Base-by-base conservation (phyloP, 2,329 filamentous ascomycete species). In the Pyrenophora graminea region DNA sequence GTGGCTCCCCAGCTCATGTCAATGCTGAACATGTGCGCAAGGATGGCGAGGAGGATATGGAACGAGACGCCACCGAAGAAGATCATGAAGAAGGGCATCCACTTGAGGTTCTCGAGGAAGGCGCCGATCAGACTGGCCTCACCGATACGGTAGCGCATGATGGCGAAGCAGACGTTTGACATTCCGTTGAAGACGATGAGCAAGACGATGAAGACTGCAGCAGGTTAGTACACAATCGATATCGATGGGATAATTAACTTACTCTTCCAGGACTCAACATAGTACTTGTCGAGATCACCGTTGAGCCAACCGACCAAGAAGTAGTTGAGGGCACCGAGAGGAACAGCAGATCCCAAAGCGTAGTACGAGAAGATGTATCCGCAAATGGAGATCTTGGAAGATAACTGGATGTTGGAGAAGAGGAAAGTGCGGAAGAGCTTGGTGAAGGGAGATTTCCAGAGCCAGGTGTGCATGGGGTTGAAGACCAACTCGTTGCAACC, bases 1-100 rank as follows among this genome's bases (percentile, higher is more conserved):
- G 90, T 94, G 2, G 89, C 85, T 43, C 89, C 89, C 89, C 90
- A 93, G 3, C 82, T 85, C 87, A 93, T 93, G 74, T 93, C 81
- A 67, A 93, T 85, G 75, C 88, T 85, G 69, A 93, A 90, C 85
- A 93, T 90, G 76, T 94, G 90, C 1, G 86, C 80, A 39, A 92
- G 76, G 41, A 94, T 79, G 4, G 90, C 90, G 71, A 91, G 86
- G 23, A 85, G 88, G 49, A 94, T 84, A 75, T 93, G 89, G 42
- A 94, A 82, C 1, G 86, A 89, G 39, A 93, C 79, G 30, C 90
- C 90, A 42, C 90, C 89, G 19, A 94, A 79, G 80, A 93, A 94
- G 70, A 93, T 86, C 59, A 86, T 85, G 45, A 91, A 79, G 76
- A 85, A 78, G 6, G 80, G 79, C 39, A 82, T 79, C 84, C 83